Evolutionary conservation across 2,329 filamentous ascomycete species (phyloP), one percentile per base, ranked within the genome.

Genomic region (Penicillium sp.): DNA sequence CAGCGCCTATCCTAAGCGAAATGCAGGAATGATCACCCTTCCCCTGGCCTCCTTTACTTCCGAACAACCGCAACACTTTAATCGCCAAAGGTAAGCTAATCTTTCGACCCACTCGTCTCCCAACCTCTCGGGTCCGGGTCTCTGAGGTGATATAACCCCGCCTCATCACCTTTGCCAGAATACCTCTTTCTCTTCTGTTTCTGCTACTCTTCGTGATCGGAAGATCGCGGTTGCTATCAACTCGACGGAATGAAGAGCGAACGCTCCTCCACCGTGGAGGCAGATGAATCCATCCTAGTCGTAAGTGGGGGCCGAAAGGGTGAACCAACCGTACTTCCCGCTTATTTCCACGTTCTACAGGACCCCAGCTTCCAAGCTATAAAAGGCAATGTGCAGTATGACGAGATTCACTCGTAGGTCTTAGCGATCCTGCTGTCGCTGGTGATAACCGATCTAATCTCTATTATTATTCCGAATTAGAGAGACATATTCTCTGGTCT

Each of bases 401-500:
- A 18, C 6, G 33, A 37, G 9, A 37, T 37, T 18, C 15, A 37
- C 7, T 37, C 33, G 33, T 37, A 37, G n/a, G 33, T 37, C 7
- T 18, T 18, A 3, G 33, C 33, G 29, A 31, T 15, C 15, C 33
- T 37, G n/a, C n/a, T 37, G 15, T 18, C 6, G 7, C 9, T 6
- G 0, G 2, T 15, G 14, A 18, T n/a, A 7, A 18, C n/a, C 9
- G 6, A 18, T n/a, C 7, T 37, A 9, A 37, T 18, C n/a, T 35
- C 3, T 0, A 3, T 1, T n/a, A n/a, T 37, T 15, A 14, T 31
- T 2, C 25, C 15, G 33, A 37, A 25, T 2, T 12, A 60, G 58
- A 23, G 58, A 60, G 23, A 60, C 58, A 1, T 58, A 53, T 3
- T 60, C 58, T 14, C 55, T 60, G 7, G 46, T 46, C n/a, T 58